Evolutionary conservation across 2,329 filamentous ascomycete genomes (phyloP).

Genomic region (Aspergillus viridinutans): DNA sequence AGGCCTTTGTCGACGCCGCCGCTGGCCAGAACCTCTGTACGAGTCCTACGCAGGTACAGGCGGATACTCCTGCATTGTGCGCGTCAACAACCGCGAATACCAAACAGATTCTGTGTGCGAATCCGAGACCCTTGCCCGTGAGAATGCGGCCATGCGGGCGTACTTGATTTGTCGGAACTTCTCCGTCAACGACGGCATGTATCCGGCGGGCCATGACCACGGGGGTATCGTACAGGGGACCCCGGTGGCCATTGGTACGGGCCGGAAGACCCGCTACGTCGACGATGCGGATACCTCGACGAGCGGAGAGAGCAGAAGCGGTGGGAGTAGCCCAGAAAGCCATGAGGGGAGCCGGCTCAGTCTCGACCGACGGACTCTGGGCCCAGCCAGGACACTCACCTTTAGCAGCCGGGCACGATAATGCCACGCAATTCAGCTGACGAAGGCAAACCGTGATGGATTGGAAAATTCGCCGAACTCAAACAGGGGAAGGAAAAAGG

Average conservation of each 20-base stretch:
- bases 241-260: conserved; percentile 61
- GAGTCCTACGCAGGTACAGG: conserved; percentile 69
- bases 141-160: conserved; percentile 90
- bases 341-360: conserved; percentile 22
- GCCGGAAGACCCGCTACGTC: conserved; percentile 47
- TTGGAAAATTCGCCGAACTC: background rate
- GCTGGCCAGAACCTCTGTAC: conserved; percentile 89
- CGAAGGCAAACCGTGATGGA: background rate
- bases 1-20: conserved; percentile 93
- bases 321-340: conserved; percentile 51
- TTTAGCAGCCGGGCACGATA: conserved; percentile 17
- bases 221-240: conserved; percentile 56
- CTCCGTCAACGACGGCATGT: conserved; percentile 93
- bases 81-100: conserved; percentile 96
- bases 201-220: conserved; percentile 53
- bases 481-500: background rate
- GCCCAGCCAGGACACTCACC: conserved; percentile 21
- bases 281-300: conserved; percentile 44
- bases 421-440: background rate
- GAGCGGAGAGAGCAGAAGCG: conserved; percentile 48
- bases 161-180: conserved; percentile 99
- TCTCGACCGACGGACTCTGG: conserved; percentile 17
- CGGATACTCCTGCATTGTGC: conserved; percentile 83
- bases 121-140: conserved; percentile 76
- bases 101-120: conserved; percentile 84